Conservation (phyloP, 768 basidiomycete species). For the Lentinus brumalis region DNA sequence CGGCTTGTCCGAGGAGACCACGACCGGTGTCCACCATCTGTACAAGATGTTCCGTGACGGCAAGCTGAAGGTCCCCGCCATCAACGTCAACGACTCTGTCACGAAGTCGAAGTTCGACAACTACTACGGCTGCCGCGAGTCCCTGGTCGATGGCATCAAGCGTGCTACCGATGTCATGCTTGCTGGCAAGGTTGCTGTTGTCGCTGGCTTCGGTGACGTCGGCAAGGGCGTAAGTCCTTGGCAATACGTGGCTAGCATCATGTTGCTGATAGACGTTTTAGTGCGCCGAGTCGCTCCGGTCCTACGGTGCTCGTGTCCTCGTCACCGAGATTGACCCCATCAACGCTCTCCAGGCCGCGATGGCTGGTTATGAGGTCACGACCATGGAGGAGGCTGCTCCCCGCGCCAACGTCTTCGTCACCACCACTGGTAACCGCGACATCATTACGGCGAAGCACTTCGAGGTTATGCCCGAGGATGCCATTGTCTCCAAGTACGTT, state of each 20-base stretch:
- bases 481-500: constrained; percentile 94
- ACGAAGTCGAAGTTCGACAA: constrained; percentile 99
- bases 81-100: constrained; percentile 99
- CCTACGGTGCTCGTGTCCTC: constrained; percentile 96
- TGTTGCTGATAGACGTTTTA: constrained; percentile 33
- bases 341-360: constrained; percentile 99
- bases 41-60: constrained; percentile 98
- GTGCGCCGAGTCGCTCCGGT: constrained; percentile 96
- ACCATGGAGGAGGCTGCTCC: constrained; percentile 98
- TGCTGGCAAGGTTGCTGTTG: constrained; percentile 98
- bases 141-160: constrained; percentile 99
- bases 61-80: constrained; percentile 94
- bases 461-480: constrained; percentile 93
- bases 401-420: constrained; percentile 90
- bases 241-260: background rate
- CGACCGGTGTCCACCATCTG: constrained; percentile 98
- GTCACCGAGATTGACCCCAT: constrained; percentile 99
- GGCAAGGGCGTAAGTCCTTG: constrained; percentile 88
- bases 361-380: constrained; percentile 98
- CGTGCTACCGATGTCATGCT: constrained; percentile 99
- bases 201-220: constrained; percentile 98
- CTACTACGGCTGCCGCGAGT: constrained; percentile 99
- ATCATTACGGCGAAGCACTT: constrained; percentile 96
- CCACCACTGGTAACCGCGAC: constrained; percentile 98
- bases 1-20: constrained; percentile 98